Base-by-base conservation (phyloP, 768 basidiomycete species). In the Austroboletus eburneus region DNA sequence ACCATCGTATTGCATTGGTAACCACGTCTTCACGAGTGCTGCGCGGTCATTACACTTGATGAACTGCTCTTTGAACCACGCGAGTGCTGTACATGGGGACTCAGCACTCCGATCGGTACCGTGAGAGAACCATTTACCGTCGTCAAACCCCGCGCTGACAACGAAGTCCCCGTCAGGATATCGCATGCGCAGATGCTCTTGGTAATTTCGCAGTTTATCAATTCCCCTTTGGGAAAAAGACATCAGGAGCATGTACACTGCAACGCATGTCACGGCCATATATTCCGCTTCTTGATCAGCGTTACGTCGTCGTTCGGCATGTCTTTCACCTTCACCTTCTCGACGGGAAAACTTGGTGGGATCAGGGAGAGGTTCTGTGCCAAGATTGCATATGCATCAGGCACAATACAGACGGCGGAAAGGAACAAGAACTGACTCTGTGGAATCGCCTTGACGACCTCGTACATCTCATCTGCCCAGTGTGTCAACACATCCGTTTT, bases 391-490 rank as follows among this genome's bases (percentile, higher is more conserved):
- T 12, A 8, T 6, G 6, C 23, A 20, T 59, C 30, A 59, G 39
- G 3, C 41, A 41, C 13, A n/a, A 17, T 2, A 7, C 16, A 33
- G 39, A 38, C 3, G 14, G 32, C 4, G 27, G 34, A 37, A 41
- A 18, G n/a, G 5, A 27, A 22, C 14, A 39, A 24, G 21, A 47
- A 75, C 87, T 33, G 56, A 91, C 87, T 90, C 66, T 89, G 83
- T 18, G 90, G 87, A 29, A 88, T 73, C 14, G 82, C 85, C 64
- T 91, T 91, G 22, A 92, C 87, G 59, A 81, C 83, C 57, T 90
- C 88, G 57, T 90, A 88, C 79, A 96, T 85, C 73, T 92, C 87
- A 54, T 98, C 95, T 18, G 89, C 96, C 81, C 93, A 95, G 50
- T 88, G 85, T 46, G 88, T 87, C 48, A 98, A 70, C 43, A 94